Evolutionary conservation across 805 yeast genomes (phyloP).

Genomic region (Saturnispora sekii): DNA sequence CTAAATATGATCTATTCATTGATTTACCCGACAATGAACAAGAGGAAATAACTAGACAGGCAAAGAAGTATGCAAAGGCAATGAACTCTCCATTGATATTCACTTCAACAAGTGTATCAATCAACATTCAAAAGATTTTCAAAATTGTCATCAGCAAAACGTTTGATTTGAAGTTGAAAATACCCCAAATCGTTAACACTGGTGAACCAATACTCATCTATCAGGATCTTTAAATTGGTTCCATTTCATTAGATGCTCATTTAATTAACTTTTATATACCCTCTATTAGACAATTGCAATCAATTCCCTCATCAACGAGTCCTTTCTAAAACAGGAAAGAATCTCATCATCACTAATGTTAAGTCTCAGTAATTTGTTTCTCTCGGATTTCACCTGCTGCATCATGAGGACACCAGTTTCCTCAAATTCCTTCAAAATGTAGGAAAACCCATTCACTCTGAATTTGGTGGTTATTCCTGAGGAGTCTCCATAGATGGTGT

Average conservation of each 20-base stretch:
- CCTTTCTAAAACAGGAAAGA: conserved; percentile 47
- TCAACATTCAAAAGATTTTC: conserved; percentile 88
- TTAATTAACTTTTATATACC: background rate
- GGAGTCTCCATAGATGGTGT: conserved; percentile 20
- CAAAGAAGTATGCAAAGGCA: conserved; percentile 76
- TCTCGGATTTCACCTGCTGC: conserved; percentile 59
- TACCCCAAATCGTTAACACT: conserved; percentile 71
- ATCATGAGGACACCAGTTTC: conserved; percentile 71
- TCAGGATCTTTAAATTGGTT: conserved; percentile 20
- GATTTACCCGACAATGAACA: conserved; percentile 75
- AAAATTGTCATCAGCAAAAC: conserved; percentile 85
- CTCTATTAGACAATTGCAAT: conserved; percentile 8
- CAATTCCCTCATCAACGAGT: conserved; percentile 32
- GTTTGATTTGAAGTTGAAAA: conserved; percentile 70
- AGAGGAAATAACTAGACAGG: conserved; percentile 70
- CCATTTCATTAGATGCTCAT: no score
- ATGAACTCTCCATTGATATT: conserved; percentile 81
- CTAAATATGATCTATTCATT: conserved; percentile 83
- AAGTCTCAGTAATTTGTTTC: conserved; percentile 54
- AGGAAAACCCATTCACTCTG: conserved; percentile 51
- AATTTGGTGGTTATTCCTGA: conserved; percentile 22
- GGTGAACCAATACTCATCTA: conserved; percentile 92
- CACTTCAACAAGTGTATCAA: conserved; percentile 85
- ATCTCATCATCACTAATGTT: conserved; percentile 67
- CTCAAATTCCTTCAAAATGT: conserved; percentile 54